Conservation (phyloP, 2,329 filamentous ascomycete genomes). For the Dactylellina drechsleri region DNA sequence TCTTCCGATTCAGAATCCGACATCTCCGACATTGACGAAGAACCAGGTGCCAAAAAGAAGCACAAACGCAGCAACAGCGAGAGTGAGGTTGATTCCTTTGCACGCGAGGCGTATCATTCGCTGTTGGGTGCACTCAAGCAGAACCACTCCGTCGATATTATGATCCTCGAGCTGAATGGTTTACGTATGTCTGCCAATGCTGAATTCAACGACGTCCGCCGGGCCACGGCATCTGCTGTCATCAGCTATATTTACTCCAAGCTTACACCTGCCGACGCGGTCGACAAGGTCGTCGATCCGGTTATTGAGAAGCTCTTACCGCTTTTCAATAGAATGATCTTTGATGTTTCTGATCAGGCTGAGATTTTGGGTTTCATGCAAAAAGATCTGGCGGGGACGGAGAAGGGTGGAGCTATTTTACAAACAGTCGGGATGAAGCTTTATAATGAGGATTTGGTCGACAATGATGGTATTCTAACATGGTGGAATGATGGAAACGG, state of each 20-base stretch:
- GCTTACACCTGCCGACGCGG: constrained; percentile 70
- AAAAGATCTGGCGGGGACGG: constrained; percentile 75
- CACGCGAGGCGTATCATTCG: constrained; percentile 56
- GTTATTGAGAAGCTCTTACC: constrained; percentile 71
- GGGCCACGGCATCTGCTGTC: constrained; percentile 85
- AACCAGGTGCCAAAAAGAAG: constrained; percentile 14
- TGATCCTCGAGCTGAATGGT: constrained; percentile 82
- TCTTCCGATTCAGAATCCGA: constrained; percentile 25
- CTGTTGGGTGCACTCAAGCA: constrained; percentile 57
- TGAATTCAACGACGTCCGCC: constrained; percentile 85
- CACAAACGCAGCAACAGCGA: constrained; percentile 26
- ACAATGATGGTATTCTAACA: constrained; percentile 84
- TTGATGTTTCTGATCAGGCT: constrained; percentile 77
- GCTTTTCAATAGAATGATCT: constrained; percentile 70
- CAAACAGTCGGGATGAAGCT: constrained; percentile 83
- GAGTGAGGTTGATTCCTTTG: constrained; percentile 34
- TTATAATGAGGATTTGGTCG: constrained; percentile 83
- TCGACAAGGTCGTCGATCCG: constrained; percentile 67
- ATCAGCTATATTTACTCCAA: constrained; percentile 82
- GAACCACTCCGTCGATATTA: constrained; percentile 58
- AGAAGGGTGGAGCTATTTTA: constrained; percentile 74
- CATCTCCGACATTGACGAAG: constrained; percentile 30
- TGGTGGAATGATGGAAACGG: constrained; percentile 84
- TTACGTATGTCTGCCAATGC: constrained; percentile 92
- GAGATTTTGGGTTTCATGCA: constrained; percentile 87